Evolutionary conservation across 2,329 filamentous ascomycete genomes (phyloP), one percentile per base, ranked within the genome.

Genomic region (Mycocentrospora acerina): DNA sequence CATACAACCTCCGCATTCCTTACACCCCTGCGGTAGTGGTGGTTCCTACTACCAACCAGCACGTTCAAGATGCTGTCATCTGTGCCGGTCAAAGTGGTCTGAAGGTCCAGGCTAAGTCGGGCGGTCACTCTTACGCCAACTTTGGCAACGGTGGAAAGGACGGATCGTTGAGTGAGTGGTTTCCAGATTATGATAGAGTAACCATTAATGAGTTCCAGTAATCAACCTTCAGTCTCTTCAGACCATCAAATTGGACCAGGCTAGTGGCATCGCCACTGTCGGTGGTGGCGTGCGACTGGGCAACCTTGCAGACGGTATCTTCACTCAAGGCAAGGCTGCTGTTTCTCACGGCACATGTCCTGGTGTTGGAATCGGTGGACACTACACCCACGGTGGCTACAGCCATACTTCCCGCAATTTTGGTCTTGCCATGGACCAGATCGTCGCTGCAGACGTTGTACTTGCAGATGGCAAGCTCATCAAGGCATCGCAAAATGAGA

Each of bases 71-170:
- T 14, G 76, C 80, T 11, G 72, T 85, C 26, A 73, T 76, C 34
- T 85, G 81, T 54, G 82, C 81, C 4, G 68, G 58, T 2, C 45
- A 72, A 16, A 67, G 70, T 40, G 66, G 67, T 5, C 61, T 78
- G 35, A 76, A 78, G 47, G 79, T 85, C 0, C 80, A 84, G 55
- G 76, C 82, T 15, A 78, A 74, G 47, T 81, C 79, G 2, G 82
- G 82, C 4, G 82, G 82, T 0, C 82, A 85, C 53, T 84, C 80
- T 0, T 86, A 82, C 46, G 81, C 70, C 1, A 73, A 71, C 0
- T 72, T 71, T 42, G 73, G 72, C 4, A 67, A 74, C 1, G 74
- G 74, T 19, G 75, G 75, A 7, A 68, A 74, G 50, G 64, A 78
- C 40, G 74, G 74, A 3, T 67, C 70, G 28, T 59, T 78, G 48